Evolutionary conservation across 345 rosid species (phyloP).

Genomic region (Ceriops tagal): DNA sequence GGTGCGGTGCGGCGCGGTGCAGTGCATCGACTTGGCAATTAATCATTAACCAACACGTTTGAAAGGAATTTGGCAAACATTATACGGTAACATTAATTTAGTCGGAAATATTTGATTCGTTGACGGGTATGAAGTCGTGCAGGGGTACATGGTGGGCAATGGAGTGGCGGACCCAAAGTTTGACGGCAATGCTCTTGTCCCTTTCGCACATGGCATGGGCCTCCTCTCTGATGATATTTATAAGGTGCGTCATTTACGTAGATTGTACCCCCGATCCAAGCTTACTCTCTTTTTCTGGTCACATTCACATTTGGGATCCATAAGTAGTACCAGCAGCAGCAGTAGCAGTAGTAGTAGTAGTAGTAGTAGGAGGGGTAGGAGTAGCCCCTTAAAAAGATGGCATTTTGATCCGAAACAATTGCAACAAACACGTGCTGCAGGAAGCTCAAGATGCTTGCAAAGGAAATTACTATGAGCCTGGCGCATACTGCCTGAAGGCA

Average conservation of each 20-base stretch:
- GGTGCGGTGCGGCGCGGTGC: conserved; percentile 21
- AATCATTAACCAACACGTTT: background rate
- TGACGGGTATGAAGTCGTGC: background rate
- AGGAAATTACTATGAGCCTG: conserved; percentile 26
- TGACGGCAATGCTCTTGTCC: conserved; percentile 28
- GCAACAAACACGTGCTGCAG: conserved; percentile 3
- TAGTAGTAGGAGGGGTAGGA: too few relatives aligned
- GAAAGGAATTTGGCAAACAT: background rate
- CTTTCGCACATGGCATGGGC: conserved; percentile 47
- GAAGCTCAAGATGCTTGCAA: conserved; percentile 27
- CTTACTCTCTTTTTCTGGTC: background rate
- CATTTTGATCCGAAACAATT: background rate
- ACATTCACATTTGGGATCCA: too few relatives aligned
- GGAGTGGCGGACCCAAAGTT: conserved; percentile 21
- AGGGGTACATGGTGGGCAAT: conserved; percentile 50
- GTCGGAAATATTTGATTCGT: too few relatives aligned
- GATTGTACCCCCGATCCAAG: background rate
- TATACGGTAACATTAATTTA: too few relatives aligned
- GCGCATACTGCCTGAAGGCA: conserved; percentile 10
- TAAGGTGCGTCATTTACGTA: conserved; percentile 15
- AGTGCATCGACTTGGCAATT: conserved; percentile 7
- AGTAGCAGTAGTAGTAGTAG: too few relatives aligned
- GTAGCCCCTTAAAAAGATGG: too few relatives aligned
- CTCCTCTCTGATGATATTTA: conserved; percentile 36
- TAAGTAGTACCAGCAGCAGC: too few relatives aligned